Conservation (phyloP, 768 basidiomycete species). For the Heimioporus sp. region DNA sequence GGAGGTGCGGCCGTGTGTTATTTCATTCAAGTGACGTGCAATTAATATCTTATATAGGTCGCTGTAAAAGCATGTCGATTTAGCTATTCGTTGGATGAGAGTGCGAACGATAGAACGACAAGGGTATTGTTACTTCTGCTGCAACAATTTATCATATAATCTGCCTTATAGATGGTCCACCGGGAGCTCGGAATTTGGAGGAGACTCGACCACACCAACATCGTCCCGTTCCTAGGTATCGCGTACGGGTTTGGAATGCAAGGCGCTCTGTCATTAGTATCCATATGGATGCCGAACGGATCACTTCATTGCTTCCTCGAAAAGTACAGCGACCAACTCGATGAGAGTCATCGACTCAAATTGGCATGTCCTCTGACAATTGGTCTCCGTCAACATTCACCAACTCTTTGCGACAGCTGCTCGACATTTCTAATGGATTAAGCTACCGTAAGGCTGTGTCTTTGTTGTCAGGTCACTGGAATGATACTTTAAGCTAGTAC, state of each 20-base stretch:
- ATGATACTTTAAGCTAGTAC: slow-evolving; percentile 5
- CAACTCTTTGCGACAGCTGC: slow-evolving; percentile 14
- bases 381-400: slow-evolving; percentile 9
- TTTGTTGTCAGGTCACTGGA: neutral
- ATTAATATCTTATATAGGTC: neutral
- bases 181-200: slow-evolving; percentile 32
- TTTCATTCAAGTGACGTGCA: neutral
- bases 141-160: too few species aligned
- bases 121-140: too few species aligned
- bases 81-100: neutral
- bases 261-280: slow-evolving; percentile 25
- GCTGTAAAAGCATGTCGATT: slow-evolving; percentile 3
- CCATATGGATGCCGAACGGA: slow-evolving; percentile 30
- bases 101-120: neutral
- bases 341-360: slow-evolving; percentile 1
- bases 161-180: slow-evolving; percentile 7
- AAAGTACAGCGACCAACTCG: neutral
- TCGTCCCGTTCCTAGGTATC: slow-evolving; percentile 29
- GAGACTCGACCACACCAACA: slow-evolving; percentile 19
- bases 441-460: slow-evolving; percentile 5
- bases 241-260: slow-evolving; percentile 25
- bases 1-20: neutral
- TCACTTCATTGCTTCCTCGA: slow-evolving; percentile 20
- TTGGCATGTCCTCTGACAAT: slow-evolving; percentile 9
- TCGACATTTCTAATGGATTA: slow-evolving; percentile 14